Evolutionary conservation across 2,329 filamentous ascomycete genomes (phyloP), one percentile per base, ranked within the genome.

Genomic region (Grosmannia serpens): DNA sequence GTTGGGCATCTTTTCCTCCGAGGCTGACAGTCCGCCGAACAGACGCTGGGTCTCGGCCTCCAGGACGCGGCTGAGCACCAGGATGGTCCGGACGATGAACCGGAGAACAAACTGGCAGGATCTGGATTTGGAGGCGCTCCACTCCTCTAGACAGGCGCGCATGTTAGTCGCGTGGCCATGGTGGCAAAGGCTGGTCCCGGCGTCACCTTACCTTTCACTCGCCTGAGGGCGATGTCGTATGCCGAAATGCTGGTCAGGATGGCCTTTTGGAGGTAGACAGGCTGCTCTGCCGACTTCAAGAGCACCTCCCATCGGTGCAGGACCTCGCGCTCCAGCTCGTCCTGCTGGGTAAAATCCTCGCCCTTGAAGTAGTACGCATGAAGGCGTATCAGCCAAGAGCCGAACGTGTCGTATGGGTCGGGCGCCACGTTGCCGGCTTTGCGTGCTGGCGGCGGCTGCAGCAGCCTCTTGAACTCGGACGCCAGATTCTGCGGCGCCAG

Each of bases 351-450:
- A 65, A 94, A 91, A 51, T 84, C 79, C 60, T 86, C 79, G 35
- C 89, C 91, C 61, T 85, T 85, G 72, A 88, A 92, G 70, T 89
- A 92, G 67, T 87, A 84, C 53, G 89, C 89, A 69, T 96, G 92
- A 50, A 96, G 80, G 64, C 87, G 85, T 60, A 92, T 81, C 66
- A 96, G 95, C 86, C 91, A 94, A 56, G 84, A 82, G 53, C 86
- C 77, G 58, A 96, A 79, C 41, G 85, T 83, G 63, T 84, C 81
- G 46, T 80, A 78, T 1, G 80, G 77, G 58, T 81, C 79, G 59
- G 82, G 80, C 65, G 69, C 64, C 58, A 70, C 61, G 47, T 71
- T 60, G 59, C 70, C 62, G 57, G 38, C 27, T 9, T 57, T 62
- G 59, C 50, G 58, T 11, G 55, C 54, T 60, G 62, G 20, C 9